Conservation (phyloP, 352 stramenopile genomes). For the Phytophthora constricta region DNA sequence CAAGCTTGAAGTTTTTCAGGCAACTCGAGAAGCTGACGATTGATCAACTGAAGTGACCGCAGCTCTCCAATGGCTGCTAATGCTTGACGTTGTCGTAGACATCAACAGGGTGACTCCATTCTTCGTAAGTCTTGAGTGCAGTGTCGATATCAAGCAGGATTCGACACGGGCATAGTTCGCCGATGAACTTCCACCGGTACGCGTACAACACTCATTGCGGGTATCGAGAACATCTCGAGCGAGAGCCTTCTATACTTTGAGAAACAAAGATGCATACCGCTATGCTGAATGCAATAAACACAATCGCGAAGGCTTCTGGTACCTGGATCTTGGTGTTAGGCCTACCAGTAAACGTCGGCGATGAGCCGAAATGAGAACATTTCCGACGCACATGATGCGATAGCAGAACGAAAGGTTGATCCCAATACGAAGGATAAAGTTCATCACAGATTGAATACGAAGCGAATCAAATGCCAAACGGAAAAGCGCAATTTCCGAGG, state of each 20-base stretch:
- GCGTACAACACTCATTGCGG: conserved; percentile 32
- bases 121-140: conserved; percentile 20
- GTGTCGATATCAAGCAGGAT: conserved; percentile 28
- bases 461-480: conserved; percentile 36
- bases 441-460: conserved; percentile 27
- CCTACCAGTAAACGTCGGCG: neutral
- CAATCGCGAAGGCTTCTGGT: conserved; percentile 1
- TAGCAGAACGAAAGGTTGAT: conserved; percentile 40
- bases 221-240: conserved; percentile 11
- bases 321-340: neutral
- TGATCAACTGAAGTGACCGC: conserved; percentile 34
- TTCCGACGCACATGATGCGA: conserved; percentile 29
- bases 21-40: conserved; percentile 21
- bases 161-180: conserved; percentile 24
- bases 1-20: conserved; percentile 31
- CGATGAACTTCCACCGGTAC: conserved; percentile 13
- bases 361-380: conserved; percentile 14
- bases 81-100: conserved; percentile 13
- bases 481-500: conserved; percentile 32
- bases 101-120: conserved; percentile 29
- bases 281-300: conserved; percentile 25
- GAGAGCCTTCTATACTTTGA: conserved; percentile 10
- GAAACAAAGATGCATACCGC: conserved; percentile 16
- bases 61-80: conserved; percentile 30
- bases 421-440: conserved; percentile 33